These are phyloP conservation scores for Blastobotrys ciferrii DNA, from an alignment of 1,139 yeast genomes.

Conservation along the genomic window DNA sequence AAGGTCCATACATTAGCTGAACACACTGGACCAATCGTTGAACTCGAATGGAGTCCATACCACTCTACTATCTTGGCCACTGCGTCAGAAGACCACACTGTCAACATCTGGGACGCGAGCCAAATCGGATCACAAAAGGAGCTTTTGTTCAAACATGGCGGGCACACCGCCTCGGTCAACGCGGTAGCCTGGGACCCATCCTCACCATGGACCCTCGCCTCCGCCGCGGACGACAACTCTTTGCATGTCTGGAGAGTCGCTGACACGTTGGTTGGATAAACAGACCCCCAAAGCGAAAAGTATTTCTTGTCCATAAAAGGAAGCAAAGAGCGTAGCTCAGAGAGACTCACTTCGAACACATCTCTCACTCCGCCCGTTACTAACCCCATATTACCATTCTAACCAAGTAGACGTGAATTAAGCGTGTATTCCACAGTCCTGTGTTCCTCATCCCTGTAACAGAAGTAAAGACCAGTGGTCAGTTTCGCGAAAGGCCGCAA, in stretches of 20 bases:
- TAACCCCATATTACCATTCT: no score
- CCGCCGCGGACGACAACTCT: constrained; percentile 87
- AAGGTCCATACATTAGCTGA: constrained; percentile 52
- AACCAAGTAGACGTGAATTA: no score
- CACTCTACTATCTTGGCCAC: constrained; percentile 61
- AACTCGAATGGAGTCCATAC: constrained; percentile 67
- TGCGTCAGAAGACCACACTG: constrained; percentile 68
- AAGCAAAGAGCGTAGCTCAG: no score
- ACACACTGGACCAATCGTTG: constrained; percentile 14
- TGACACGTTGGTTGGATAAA: constrained; percentile 39
- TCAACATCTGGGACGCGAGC: constrained; percentile 66
- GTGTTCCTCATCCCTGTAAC: no score
- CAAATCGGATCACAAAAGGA: no score
- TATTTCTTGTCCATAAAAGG: no score
- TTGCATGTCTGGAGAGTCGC: constrained; percentile 76
- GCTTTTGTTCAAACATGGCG: constrained; percentile 67
- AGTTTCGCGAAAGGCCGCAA: no score
- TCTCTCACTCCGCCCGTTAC: no score
- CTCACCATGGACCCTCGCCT: constrained; percentile 72
- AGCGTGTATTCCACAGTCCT: no score
- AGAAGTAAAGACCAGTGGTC: no score
- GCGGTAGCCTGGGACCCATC: constrained; percentile 86
- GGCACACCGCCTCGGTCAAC: constrained; percentile 84
- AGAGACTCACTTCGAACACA: no score
- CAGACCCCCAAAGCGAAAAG: not conserved